Conservation (phyloP, 2,329 filamentous ascomycete genomes). For the Dothistroma septosporum region DNA sequence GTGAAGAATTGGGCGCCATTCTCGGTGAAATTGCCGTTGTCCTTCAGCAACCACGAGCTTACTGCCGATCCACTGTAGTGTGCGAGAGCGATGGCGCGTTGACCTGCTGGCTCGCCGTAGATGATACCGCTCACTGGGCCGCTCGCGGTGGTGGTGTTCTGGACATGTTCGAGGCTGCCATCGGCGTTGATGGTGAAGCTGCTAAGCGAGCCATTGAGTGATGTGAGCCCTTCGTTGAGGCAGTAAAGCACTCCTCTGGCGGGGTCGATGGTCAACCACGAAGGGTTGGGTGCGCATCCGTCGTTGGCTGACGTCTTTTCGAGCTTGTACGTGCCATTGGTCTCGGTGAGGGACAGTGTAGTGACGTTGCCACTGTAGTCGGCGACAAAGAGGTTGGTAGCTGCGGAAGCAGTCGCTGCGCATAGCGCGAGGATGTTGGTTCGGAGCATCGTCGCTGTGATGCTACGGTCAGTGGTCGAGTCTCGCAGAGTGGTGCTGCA, state of each 20-base stretch:
- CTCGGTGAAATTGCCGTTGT: slow-evolving; percentile 42
- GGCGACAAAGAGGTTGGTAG: slow-evolving; percentile 41
- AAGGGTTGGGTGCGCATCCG: slow-evolving; percentile 52
- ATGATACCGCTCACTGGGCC: slow-evolving; percentile 42
- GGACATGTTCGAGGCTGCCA: slow-evolving; percentile 38
- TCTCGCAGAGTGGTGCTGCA: neutral
- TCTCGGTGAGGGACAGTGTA: slow-evolving; percentile 36
- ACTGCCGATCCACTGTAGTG: slow-evolving; percentile 41
- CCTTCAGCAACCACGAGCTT: slow-evolving; percentile 48
- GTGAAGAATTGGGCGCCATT: slow-evolving; percentile 32
- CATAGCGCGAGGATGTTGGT: slow-evolving; percentile 15
- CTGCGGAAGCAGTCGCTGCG: slow-evolving; percentile 20
- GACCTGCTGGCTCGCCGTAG: slow-evolving; percentile 37
- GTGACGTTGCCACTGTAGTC: slow-evolving; percentile 46
- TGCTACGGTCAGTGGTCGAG: neutral
- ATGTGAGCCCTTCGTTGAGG: slow-evolving; percentile 54
- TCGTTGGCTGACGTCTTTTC: slow-evolving; percentile 43
- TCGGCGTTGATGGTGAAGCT: slow-evolving; percentile 37
- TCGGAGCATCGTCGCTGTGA: slow-evolving; percentile 11
- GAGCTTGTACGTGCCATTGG: slow-evolving; percentile 38
- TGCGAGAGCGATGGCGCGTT: slow-evolving; percentile 39
- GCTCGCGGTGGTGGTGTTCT: slow-evolving; percentile 34
- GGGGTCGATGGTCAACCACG: slow-evolving; percentile 58
- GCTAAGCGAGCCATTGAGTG: slow-evolving; percentile 48
- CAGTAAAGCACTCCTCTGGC: slow-evolving; percentile 54